These are phyloP conservation scores for Hippophae tibetana DNA, from an alignment of 306 rosid species.

Conservation along the genomic window DNA sequence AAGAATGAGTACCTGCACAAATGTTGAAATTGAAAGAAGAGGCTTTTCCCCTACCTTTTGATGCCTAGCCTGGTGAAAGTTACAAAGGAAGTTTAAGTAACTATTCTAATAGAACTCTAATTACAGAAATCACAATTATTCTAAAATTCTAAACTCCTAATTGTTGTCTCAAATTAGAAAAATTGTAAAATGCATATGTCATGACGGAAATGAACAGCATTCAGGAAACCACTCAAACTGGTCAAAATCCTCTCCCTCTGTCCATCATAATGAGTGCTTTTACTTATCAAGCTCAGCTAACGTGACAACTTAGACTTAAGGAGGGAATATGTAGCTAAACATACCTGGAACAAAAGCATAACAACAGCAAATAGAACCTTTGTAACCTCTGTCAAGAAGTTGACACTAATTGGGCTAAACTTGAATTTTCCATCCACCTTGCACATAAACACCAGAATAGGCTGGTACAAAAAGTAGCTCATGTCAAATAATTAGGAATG, in stretches of 20 bases:
- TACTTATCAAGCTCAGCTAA: not conserved
- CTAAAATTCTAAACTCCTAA: too few species aligned
- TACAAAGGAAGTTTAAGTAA: conserved; percentile 2
- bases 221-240: not conserved
- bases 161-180: too few species aligned
- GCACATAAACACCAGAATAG: conserved; percentile 89
- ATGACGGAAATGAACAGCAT: not conserved
- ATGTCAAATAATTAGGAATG: conserved; percentile 5
- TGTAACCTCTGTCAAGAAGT: conserved; percentile 76
- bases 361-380: conserved; percentile 78
- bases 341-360: conserved; percentile 82
- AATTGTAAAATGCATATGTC: too few species aligned
- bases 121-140: too few species aligned
- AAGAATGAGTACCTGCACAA: conserved; percentile 45
- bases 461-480: conserved; percentile 45
- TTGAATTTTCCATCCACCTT: conserved; percentile 94
- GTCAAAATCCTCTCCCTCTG: not conserved
- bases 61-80: conserved; percentile 63
- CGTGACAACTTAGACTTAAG: not conserved
- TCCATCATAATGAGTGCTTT: not conserved
- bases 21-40: conserved; percentile 74
- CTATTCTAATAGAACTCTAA: too few species aligned
- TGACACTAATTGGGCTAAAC: conserved; percentile 91
- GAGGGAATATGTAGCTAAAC: conserved; percentile 8
- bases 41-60: conserved; percentile 96